Evolutionary conservation across 2,329 filamentous ascomycete species (phyloP), one percentile per base, ranked within the genome.

Genomic region (Fusarium annulatum): DNA sequence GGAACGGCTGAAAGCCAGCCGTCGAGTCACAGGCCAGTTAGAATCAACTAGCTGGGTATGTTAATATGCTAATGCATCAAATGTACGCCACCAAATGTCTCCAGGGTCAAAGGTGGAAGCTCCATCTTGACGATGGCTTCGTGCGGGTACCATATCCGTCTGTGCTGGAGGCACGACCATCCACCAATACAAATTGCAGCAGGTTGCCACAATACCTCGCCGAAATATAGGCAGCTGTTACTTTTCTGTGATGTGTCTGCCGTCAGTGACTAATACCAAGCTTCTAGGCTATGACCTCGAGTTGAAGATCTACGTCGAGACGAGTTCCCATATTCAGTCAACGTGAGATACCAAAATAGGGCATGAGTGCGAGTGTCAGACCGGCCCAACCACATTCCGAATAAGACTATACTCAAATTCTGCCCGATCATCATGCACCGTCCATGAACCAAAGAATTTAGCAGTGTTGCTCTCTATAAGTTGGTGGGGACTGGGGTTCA

Each of bases 351-450:
- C 61, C 55, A 26, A 65, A 66, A 72, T 63, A 33, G 71, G 69
- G 41, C 46, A 76, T 26, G 42, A 73, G 56, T 62, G 61, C 64
- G 69, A 74, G 42, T 60, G 75, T 78, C 71, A 78, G 76, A 73
- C 73, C 75, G 76, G 76, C 51, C 28, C 45, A 78, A 77, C 65
- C 73, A 72, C 67, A 21, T 43, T 62, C 71, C 71, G 75, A 28
- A 21, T 51, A 30, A 69, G 15, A 23, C 38, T 49, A 48, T 26
- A n/a, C 23, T 33, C 43, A 53, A 41, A 23, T 26, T 63, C 46
- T 53, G 38, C 57, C 59, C 43, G 61, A 52, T 53, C 69, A 65
- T 65, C 52, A 45, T 49, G 48, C 51, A 55, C 41, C 41, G 30
- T 55, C 30, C 28, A 52, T 21, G 15, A 43, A 52, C 34, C 45